Base-by-base conservation (phyloP, 805 yeast species). In the Zygosaccharomyces bailii region DNA sequence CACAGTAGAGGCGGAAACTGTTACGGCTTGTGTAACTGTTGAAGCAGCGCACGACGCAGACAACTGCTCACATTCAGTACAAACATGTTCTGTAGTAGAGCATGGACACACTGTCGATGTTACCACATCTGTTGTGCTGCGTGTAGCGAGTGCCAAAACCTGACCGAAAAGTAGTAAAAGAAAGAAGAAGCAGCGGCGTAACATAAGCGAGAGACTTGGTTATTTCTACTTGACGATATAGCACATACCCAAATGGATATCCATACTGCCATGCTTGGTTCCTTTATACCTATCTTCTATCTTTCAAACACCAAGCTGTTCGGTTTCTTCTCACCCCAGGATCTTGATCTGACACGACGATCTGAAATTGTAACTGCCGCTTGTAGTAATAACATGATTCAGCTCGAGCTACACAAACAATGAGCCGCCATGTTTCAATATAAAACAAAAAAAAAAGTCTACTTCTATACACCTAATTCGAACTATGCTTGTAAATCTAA, bases 21-120 rank as follows among this genome's bases (percentile, higher is more conserved):
- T 18, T 16, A 5, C 24, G 21, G 42, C 14, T 20, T 36, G 16
- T 11, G 50, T 30, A 19, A 34, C 21, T 10, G 43, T 40, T 18
- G 9, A 27, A 14, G 19, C 30, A 35, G 20, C 18, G 24, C 13
- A 10, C 14, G 31, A 3, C 3, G 31, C 13, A 7, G 31, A 5
- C 11, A 17, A 11, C 27, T 35, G 39, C 19, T 35, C 29, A 13
- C 39, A 35, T n/a, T 35, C 39, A n/a, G 39, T 14, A 21, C 29
- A 35, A 25, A 10, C 30, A 13, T 27, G 31, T 2, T 10, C 3
- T 11, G 17, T 13, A 5, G 18, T 20, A 23, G 39, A 16, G 11
- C 39, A 23, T 2, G 39, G 24, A 37, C 32, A 24, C 10, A 37
- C 40, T 9, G 16, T 37, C 8, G 23, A 37, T 4, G 32, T 16